Evolutionary conservation across 441 rosid species (phyloP), one percentile per base, ranked within the genome.

Genomic region (Adansonia rubrostipa): DNA sequence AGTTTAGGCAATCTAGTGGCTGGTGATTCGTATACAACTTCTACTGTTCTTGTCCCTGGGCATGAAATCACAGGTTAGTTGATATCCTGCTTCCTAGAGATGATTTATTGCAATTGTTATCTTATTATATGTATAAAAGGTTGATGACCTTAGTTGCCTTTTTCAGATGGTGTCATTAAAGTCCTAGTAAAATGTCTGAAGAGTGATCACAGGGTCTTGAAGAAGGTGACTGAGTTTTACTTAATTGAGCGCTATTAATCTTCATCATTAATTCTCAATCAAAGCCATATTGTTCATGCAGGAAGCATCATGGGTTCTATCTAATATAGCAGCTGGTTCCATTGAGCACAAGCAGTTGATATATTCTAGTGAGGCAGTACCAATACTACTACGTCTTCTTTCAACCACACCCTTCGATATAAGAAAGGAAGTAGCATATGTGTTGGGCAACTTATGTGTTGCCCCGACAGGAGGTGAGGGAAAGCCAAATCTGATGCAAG

Each of bases 281-380:
- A 44, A 64, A 61, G 64, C 40, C 75, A 73, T 50, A 58, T 68
- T 40, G 24, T 73, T 61, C 73, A 4, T 82, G 71, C 65, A 96
- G 99, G 99, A 96, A 92, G 94, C 97, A 75, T 89, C 98, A 48
- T 96, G 99, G 99, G 98, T 92, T 81, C 80, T 96, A 76, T 96
- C 98, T 67, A 96, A 96, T 85, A 84, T 94, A 85, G 99, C 99
- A n/a, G 93, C 94, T 22, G 99, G 98, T 84, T 92, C 98, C 51
- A 73, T 89, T 67, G 95, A 92, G 78, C 97, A 91, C 83, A 96
- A 96, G 89, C 88, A 81, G 81, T 75, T 89, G 82, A 87, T 96
- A 84, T 88, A 79, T 89, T 85, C 80, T 13, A 89, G 93, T 47
- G 97, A 92, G 87, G 92, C 88, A 73, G 81, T 89, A 80, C 84